A percentile compares a stretch with the other conserved stretches of the same genome.
These are phyloP conservation scores for Saccharomycopsis hybrid DNA, from an alignment of 1,139 yeast genomes.

Conservation along the genomic window DNA sequence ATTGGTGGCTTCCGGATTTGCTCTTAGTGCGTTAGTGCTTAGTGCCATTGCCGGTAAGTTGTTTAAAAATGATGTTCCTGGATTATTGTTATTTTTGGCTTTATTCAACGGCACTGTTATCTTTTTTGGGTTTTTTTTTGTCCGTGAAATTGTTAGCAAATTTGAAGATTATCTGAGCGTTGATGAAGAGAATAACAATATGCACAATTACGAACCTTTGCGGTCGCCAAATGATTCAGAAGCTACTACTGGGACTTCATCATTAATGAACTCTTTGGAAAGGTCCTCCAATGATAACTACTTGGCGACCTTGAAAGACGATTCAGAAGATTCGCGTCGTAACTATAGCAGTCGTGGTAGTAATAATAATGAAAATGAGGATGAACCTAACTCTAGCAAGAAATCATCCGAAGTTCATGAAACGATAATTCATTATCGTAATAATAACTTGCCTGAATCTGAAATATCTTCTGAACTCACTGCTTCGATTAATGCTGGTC, in stretches of 20 bases:
- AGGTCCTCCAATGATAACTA: too few species aligned
- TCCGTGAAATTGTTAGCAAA: slow-evolving; percentile 19
- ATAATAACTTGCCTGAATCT: not conserved
- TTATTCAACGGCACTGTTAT: slow-evolving; percentile 28
- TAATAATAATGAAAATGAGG: not conserved
- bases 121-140: slow-evolving; percentile 27
- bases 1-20: slow-evolving; percentile 52
- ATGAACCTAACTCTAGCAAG: not conserved
- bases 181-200: not conserved
- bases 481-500: not conserved
- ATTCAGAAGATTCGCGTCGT: not conserved
- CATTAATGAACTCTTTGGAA: slow-evolving; percentile 6
- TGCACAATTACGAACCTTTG: not conserved
- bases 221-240: not conserved
- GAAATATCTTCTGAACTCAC: not conserved
- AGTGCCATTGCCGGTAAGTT: slow-evolving; percentile 38
- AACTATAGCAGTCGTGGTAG: not conserved
- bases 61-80: slow-evolving; percentile 39
- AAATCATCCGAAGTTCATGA: slow-evolving; percentile 6
- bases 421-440: slow-evolving; percentile 6
- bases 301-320: too few species aligned
- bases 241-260: not conserved
- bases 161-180: not conserved
- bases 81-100: slow-evolving; percentile 28
- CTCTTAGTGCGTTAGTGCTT: slow-evolving; percentile 36